Evolutionary conservation across 2,329 filamentous ascomycete species (phyloP).

Genomic region (Zalaria sp.): DNA sequence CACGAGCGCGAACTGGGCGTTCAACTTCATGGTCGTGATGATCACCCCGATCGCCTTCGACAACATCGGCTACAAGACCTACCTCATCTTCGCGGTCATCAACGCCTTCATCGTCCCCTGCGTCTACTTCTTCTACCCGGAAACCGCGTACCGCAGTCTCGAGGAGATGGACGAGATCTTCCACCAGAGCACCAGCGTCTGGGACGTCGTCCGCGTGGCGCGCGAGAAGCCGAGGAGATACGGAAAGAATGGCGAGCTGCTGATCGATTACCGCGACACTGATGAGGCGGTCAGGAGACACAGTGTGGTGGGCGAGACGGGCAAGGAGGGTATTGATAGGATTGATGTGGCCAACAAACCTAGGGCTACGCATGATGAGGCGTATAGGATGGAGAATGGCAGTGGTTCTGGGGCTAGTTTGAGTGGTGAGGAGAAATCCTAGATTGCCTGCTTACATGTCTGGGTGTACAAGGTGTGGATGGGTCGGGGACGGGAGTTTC

Average conservation of each 20-base stretch:
- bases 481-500: no score
- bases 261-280: slow-evolving; percentile 36
- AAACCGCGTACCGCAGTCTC: slow-evolving; percentile 48
- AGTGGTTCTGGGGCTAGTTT: neutral
- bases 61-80: slow-evolving; percentile 44
- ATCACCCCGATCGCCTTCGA: slow-evolving; percentile 46
- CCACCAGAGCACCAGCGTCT: slow-evolving; percentile 35
- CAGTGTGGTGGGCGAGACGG: slow-evolving; percentile 5
- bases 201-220: slow-evolving; percentile 36
- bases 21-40: slow-evolving; percentile 36
- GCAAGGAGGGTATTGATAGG: neutral
- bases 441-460: no score
- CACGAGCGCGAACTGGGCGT: slow-evolving; percentile 37
- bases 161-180: slow-evolving; percentile 56
- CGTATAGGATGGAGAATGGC: neutral
- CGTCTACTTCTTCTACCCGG: slow-evolving; percentile 25
- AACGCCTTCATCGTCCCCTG: slow-evolving; percentile 41
- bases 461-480: no score
- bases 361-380: neutral
- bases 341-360: neutral
- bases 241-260: slow-evolving; percentile 42
- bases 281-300: slow-evolving; percentile 12
- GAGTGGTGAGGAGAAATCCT: no score
- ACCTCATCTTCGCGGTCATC: slow-evolving; percentile 49
- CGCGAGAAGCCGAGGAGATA: slow-evolving; percentile 39